Percentiles rank a stretch among this genome's conserved stretches.
These are phyloP conservation scores for Glebionis coronaria DNA, from an alignment of 129 eudicot genomes.

Conservation along the genomic window DNA sequence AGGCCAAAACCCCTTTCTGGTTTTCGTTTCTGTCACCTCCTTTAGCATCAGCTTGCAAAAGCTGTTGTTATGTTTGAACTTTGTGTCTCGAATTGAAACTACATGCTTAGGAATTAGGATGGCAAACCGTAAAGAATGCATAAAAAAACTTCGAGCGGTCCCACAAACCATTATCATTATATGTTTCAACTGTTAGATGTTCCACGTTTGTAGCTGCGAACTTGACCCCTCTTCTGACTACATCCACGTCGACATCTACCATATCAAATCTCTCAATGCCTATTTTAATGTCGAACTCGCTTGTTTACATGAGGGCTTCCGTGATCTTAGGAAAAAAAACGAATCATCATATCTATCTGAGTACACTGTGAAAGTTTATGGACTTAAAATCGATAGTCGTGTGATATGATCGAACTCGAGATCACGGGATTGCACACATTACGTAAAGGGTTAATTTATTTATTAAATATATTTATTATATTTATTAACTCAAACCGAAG, in stretches of 20 bases:
- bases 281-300: not conserved
- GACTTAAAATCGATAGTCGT: too few species aligned
- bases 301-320: not conserved
- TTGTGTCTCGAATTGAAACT: too few species aligned
- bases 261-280: not conserved
- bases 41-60: constrained; percentile 5
- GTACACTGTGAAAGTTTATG: too few species aligned
- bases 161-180: not conserved
- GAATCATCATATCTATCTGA: not conserved
- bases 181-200: not conserved
- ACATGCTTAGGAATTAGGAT: constrained; percentile 12
- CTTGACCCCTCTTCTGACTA: not conserved
- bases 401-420: too few species aligned
- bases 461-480: too few species aligned
- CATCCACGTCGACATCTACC: not conserved
- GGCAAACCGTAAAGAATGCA: constrained; percentile 11
- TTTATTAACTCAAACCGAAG: too few species aligned
- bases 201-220: not conserved
- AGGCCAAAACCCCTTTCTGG: not conserved
- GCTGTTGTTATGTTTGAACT: not conserved
- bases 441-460: too few species aligned
- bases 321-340: not conserved
- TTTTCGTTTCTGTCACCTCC: constrained; percentile 5
- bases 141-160: not conserved
- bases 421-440: too few species aligned